phyloP scores from a whole-genome alignment of 495 filamentous ascomycete species.

The Terfezia boudieri region DNA sequence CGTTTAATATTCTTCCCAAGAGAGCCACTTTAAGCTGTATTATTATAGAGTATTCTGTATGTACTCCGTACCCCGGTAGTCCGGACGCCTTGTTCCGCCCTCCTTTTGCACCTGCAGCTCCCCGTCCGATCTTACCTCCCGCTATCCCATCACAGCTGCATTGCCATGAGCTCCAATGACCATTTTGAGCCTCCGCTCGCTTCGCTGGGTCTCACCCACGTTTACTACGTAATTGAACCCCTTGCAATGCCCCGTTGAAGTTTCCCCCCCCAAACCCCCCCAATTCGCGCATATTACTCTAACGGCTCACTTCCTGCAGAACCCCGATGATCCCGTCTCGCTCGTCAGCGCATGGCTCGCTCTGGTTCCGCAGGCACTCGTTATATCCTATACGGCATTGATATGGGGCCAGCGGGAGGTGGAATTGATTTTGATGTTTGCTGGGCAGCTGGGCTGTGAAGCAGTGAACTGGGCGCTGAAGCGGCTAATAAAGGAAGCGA shows the following conservation, averaged over 20 bases:
- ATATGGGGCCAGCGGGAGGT: conserved; percentile 77
- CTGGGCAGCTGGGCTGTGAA: conserved; percentile 80
- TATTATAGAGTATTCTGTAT: no score
- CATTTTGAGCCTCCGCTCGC: conserved; percentile 42
- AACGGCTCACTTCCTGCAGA: conserved; percentile 27
- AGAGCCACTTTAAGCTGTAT: no score
- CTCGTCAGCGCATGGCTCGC: conserved; percentile 81
- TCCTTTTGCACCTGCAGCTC: no score
- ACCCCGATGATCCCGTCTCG: conserved; percentile 66
- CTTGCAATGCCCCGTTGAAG: not conserved
- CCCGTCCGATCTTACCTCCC: no score
- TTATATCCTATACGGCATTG: conserved; percentile 69
- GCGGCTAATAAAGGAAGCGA: conserved; percentile 72
- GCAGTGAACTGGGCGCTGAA: conserved; percentile 82
- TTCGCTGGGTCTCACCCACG: conserved; percentile 81
- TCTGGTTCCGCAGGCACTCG: conserved; percentile 75
- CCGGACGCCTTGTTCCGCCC: no score
- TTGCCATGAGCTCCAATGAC: not conserved
- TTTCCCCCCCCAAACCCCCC: not conserved
- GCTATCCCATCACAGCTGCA: no score
- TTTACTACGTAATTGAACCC: conserved; percentile 58
- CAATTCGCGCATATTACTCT: no score
- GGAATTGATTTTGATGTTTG: conserved; percentile 77
- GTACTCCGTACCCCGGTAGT: no score
- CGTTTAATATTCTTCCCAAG: no score